Percentiles rank a stretch among this genome's conserved stretches.
phyloP scores from a whole-genome alignment of 2,329 filamentous ascomycete genomes.

The Basipetospora chlamydospora region DNA sequence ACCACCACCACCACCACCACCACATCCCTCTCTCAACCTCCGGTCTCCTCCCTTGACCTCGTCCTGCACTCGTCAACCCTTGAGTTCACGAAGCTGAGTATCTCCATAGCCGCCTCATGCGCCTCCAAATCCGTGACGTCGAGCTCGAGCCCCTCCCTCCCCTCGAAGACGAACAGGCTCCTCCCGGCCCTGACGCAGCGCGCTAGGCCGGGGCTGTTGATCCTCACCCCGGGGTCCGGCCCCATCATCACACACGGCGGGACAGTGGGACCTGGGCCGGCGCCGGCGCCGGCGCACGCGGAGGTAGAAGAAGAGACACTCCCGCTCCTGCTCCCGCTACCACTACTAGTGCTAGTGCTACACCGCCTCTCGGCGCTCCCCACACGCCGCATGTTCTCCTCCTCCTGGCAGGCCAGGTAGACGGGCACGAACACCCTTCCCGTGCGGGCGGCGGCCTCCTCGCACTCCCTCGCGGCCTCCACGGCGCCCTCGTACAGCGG shows the following conservation, averaged over 20 bases:
- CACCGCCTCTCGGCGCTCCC: constrained; percentile 5
- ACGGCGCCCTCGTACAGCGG: background rate
- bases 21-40: background rate
- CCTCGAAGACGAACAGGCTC: constrained; percentile 13
- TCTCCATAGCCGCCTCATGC: constrained; percentile 9
- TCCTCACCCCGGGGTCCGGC: constrained; percentile 9
- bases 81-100: constrained; percentile 7
- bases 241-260: no score
- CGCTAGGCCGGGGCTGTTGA: constrained; percentile 12
- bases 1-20: no score
- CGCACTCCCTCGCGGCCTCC: constrained; percentile 9
- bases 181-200: constrained; percentile 9
- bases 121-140: constrained; percentile 14
- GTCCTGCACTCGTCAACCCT: constrained; percentile 2
- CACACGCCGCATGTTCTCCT: constrained; percentile 14
- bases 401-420: constrained; percentile 13
- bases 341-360: no score
- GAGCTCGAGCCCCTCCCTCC: constrained; percentile 9
- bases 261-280: no score
- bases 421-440: constrained; percentile 14
- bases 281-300: background rate
- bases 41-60: no score
- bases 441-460: constrained; percentile 10
- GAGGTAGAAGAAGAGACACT: background rate
- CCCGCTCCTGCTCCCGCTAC: no score